These are phyloP conservation scores for Clitoria ternatea DNA, from an alignment of 306 rosid genomes.

Conservation along the genomic window DNA sequence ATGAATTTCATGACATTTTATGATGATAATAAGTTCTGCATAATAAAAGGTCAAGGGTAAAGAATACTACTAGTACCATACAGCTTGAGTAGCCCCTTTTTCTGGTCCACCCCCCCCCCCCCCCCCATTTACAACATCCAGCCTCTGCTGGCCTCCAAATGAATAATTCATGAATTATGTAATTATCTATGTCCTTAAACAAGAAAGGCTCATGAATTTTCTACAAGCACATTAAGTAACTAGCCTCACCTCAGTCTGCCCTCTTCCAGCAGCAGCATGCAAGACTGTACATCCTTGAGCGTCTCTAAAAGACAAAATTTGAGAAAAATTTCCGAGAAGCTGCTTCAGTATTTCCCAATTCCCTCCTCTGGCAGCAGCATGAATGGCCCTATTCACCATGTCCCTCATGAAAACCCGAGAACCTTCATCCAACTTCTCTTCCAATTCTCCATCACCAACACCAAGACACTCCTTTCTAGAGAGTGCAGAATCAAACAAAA, in stretches of 20 bases:
- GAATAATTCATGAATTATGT: background rate
- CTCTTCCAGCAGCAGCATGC: constrained; percentile 85
- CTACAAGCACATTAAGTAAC: constrained; percentile 1
- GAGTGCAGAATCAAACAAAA: constrained; percentile 54
- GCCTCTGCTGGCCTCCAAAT: background rate
- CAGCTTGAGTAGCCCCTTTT: background rate
- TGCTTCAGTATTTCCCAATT: constrained; percentile 67
- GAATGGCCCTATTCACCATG: constrained; percentile 77
- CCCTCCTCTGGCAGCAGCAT: constrained; percentile 94
- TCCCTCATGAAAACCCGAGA: constrained; percentile 57
- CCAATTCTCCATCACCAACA: constrained; percentile 28
- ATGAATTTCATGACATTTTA: background rate
- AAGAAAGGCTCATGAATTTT: background rate
- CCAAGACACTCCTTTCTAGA: constrained; percentile 38
- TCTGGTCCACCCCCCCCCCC: too few species aligned
- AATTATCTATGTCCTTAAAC: background rate
- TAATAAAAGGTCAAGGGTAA: background rate
- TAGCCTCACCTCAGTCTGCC: constrained; percentile 73
- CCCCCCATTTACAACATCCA: too few species aligned
- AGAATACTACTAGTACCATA: background rate
- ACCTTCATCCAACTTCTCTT: constrained; percentile 38
- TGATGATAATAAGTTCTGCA: background rate
- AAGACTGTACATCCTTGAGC: constrained; percentile 69
- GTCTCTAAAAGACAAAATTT: constrained; percentile 60
- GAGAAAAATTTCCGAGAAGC: constrained; percentile 44